These are phyloP conservation scores for Oryza coarctata DNA, from an alignment of 176 grass and related monocot genomes.

Conservation along the genomic window DNA sequence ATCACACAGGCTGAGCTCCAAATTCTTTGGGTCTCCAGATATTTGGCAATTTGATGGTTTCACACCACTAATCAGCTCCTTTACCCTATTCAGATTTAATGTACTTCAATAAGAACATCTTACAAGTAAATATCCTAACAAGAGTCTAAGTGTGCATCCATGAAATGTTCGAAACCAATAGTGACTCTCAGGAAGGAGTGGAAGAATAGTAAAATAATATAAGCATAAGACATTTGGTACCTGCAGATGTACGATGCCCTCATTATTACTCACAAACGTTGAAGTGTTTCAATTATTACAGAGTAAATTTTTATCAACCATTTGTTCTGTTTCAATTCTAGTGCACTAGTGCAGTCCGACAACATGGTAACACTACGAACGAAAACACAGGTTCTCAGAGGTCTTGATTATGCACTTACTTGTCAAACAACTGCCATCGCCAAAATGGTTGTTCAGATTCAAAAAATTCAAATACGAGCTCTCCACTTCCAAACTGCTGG, in stretches of 20 bases:
- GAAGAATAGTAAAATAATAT: neutral
- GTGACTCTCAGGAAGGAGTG: neutral
- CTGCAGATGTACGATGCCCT: neutral
- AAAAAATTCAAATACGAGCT: constrained; percentile 85
- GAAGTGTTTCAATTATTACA: neutral
- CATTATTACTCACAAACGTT: neutral
- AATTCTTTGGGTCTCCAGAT: constrained; percentile 52
- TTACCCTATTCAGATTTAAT: constrained; percentile 56
- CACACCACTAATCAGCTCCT: constrained; percentile 52
- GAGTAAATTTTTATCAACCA: neutral
- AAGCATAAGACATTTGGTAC: neutral
- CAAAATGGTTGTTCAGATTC: constrained; percentile 80
- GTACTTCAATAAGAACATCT: constrained; percentile 32
- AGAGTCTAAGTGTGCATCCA: constrained; percentile 9
- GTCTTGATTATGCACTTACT: constrained; percentile 45
- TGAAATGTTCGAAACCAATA: neutral
- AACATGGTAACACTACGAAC: neutral
- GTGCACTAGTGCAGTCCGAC: neutral
- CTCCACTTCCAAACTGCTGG: constrained; percentile 18
- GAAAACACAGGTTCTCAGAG: neutral
- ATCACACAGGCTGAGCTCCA: constrained; percentile 56
- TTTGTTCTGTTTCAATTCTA: neutral
- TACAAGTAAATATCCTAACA: neutral
- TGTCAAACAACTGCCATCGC: constrained; percentile 62
- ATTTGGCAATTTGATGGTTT: constrained; percentile 44